These are phyloP conservation scores for Psilocybe tampanensis DNA, from an alignment of 768 basidiomycete genomes.

Conservation along the genomic window DNA sequence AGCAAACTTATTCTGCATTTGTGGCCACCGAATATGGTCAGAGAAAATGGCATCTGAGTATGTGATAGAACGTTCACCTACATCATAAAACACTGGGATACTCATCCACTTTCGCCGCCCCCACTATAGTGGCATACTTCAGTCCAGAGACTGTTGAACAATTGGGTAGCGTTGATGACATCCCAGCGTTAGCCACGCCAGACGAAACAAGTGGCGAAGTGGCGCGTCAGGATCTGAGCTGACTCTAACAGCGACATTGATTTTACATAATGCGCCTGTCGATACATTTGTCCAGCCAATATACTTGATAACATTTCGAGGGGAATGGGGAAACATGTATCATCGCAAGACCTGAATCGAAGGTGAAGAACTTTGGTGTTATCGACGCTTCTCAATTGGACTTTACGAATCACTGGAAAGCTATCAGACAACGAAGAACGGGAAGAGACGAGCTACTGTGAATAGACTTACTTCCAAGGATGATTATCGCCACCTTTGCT, in stretches of 20 bases:
- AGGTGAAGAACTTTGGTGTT: background rate
- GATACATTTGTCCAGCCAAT: too few species aligned
- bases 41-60: conserved; percentile 84
- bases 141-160: conserved; percentile 61
- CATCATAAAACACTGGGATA: background rate
- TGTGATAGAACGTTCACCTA: conserved; percentile 22
- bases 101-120: conserved; percentile 6
- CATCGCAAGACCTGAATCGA: too few species aligned
- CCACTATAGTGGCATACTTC: conserved; percentile 70
- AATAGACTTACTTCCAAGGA: conserved; percentile 13
- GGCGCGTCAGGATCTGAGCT: too few species aligned
- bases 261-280: too few species aligned
- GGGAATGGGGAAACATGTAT: too few species aligned
- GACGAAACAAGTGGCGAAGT: too few species aligned
- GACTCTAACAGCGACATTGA: too few species aligned
- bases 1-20: conserved; percentile 82
- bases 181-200: conserved; percentile 50
- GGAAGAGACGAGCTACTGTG: conserved; percentile 5
- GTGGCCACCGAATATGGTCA: conserved; percentile 67
- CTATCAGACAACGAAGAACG: background rate
- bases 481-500: conserved; percentile 18
- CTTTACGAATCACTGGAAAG: background rate
- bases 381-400: background rate
- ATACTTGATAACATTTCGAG: too few species aligned
- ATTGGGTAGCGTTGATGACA: conserved; percentile 61